These are phyloP conservation scores for Asterophora parasitica DNA, from an alignment of 768 basidiomycete species.

Conservation along the genomic window DNA sequence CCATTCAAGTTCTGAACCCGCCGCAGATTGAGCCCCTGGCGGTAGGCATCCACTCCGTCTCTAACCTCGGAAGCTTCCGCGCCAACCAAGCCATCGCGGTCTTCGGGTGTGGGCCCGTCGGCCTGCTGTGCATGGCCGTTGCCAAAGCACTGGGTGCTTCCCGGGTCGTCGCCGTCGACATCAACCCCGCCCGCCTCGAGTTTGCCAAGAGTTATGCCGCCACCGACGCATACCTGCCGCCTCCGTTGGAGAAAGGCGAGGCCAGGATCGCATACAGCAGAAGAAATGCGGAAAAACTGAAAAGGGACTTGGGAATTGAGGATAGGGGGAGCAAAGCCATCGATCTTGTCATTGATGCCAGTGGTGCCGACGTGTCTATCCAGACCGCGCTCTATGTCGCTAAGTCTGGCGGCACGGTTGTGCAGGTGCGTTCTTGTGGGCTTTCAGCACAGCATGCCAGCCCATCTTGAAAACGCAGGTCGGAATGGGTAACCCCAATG, in stretches of 20 bases:
- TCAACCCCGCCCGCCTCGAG: conserved; percentile 67
- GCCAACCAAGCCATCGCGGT: conserved; percentile 74
- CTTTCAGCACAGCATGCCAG: neutral
- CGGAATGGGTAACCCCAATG: conserved; percentile 80
- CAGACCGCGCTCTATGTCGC: conserved; percentile 78
- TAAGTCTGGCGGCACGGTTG: conserved; percentile 70
- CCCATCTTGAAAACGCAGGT: conserved; percentile 40
- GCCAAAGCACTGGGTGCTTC: conserved; percentile 89
- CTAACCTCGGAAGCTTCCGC: conserved; percentile 66
- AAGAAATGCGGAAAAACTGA: conserved; percentile 67
- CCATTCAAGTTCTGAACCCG: conserved; percentile 1
- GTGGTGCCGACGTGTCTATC: conserved; percentile 89
- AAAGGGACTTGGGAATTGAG: conserved; percentile 55
- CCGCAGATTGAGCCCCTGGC: conserved; percentile 88
- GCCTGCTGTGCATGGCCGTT: conserved; percentile 93
- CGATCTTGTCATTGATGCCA: conserved; percentile 88
- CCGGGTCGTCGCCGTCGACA: conserved; percentile 82
- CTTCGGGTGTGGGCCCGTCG: conserved; percentile 86
- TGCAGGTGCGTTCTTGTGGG: conserved; percentile 43
- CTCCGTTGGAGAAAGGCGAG: conserved; percentile 58
- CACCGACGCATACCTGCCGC: conserved; percentile 68
- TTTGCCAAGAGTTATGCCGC: conserved; percentile 87
- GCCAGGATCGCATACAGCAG: conserved; percentile 63
- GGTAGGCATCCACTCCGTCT: conserved; percentile 86
- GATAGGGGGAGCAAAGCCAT: conserved; percentile 68